These are phyloP conservation scores for Heimioporus sp. DNA, from an alignment of 768 basidiomycete species.

Conservation along the genomic window DNA sequence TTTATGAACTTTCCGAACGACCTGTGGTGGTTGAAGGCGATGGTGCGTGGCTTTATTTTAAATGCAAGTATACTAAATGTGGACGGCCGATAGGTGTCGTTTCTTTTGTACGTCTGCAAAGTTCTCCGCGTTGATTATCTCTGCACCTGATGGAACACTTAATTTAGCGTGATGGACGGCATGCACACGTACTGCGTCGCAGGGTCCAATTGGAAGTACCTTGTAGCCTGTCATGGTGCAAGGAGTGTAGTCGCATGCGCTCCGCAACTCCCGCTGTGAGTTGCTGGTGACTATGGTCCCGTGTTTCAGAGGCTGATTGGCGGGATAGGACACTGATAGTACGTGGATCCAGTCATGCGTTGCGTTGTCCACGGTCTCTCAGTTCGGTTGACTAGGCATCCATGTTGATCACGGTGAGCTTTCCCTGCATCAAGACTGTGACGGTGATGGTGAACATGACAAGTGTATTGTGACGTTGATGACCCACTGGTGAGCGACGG, in stretches of 20 bases:
- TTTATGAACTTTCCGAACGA: conserved; percentile 6
- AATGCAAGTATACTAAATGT: background rate
- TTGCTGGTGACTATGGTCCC: no score
- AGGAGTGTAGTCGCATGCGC: no score
- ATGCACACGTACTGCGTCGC: background rate
- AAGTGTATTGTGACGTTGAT: conserved; percentile 1
- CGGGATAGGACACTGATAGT: conserved; percentile 4
- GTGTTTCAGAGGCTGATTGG: no score
- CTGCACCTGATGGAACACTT: background rate
- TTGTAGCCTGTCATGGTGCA: conserved; percentile 1
- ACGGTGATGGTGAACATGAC: background rate
- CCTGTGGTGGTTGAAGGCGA: background rate
- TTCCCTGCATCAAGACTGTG: no score
- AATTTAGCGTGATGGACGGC: conserved; percentile 1
- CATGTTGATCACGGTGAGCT: conserved; percentile 1
- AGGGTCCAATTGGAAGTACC: background rate
- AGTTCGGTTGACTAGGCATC: background rate
- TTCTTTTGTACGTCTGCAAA: background rate
- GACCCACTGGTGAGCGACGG: conserved; percentile 10
- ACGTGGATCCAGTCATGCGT: background rate
- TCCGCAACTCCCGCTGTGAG: no score
- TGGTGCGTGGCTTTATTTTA: conserved; percentile 1
- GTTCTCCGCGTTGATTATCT: background rate
- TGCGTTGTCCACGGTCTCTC: background rate
- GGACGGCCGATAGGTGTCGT: background rate